Evolutionary conservation across 1,284 basidiomycete genomes (phyloP), one percentile per base, ranked within the genome.

Genomic region (Ustilago crameri): DNA sequence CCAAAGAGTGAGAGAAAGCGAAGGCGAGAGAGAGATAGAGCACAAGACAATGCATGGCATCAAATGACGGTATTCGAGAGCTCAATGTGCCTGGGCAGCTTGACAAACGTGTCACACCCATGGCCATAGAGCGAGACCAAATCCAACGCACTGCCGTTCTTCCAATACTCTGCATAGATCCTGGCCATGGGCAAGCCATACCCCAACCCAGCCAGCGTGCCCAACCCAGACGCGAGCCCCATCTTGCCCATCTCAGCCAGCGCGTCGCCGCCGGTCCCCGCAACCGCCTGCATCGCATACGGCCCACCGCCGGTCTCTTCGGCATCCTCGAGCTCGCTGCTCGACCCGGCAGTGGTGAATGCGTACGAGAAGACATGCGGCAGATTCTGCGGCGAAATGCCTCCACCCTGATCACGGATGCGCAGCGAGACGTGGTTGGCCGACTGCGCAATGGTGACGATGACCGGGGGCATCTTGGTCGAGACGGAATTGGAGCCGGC

Each of bases 301-400:
- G 41, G 91, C 83, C 75, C 91, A 87, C 72, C 91, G 89, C 49
- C 90, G 88, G 46, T 89, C 88, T 77, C 92, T 89, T 14, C 90
- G 1, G 59, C 51, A 24, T 70, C 88, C 86, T 52, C 87, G 84
- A 34, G 90, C 90, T 80, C 93, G 91, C 80, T 81, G 30, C 85
- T 84, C 3, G 61, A 50, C 14, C 68, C 60, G 0, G 86, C 91
- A 3, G 93, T 94, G 3, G 93, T 93, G 82, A 93, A 95, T 7
- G 92, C 92, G 81, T 95, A 95, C 22, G 91, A 91, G 83, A 94
- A 95, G 57, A 95, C 91, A 50, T 89, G 87, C 17, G 87, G 85
- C 85, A 94, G 88, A 80, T 93, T 89, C 9, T 87, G 85, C 3
- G 89, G 89, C 1, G 89, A 86, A 35, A 95, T 90, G 3, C 93